A percentile compares a stretch with the other conserved stretches of the same genome.
phyloP scores from a whole-genome alignment of 257 asterid genomes.

The Orobanche coerulescens region DNA sequence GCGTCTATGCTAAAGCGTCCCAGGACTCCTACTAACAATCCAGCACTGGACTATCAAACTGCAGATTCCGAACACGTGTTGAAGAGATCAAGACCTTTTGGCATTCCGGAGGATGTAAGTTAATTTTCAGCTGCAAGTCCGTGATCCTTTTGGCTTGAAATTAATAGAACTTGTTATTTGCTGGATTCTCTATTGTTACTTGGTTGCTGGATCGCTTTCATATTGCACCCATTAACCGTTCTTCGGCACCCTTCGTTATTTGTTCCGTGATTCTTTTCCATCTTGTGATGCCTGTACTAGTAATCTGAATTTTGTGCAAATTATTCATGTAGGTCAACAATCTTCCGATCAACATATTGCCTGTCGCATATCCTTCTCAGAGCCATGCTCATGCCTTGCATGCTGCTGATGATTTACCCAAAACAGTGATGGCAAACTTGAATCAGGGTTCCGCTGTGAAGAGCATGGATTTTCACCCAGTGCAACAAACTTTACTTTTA shows the following conservation, averaged over 20 bases:
- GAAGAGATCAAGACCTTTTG: slow-evolving; percentile 45
- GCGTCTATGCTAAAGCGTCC: slow-evolving; percentile 46
- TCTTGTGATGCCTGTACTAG: neutral
- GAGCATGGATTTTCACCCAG: slow-evolving; percentile 70
- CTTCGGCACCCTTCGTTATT: neutral
- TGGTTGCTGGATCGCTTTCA: neutral
- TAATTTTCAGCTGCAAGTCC: slow-evolving; percentile 7
- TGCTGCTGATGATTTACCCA: slow-evolving; percentile 48
- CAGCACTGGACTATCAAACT: slow-evolving; percentile 45
- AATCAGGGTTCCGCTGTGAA: slow-evolving; percentile 56
- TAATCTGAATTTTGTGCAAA: neutral
- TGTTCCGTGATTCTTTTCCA: slow-evolving; percentile 14
- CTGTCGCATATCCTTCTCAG: slow-evolving; percentile 31
- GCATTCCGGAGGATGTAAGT: slow-evolving; percentile 41
- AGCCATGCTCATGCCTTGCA: slow-evolving; percentile 28
- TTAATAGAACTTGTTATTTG: slow-evolving; percentile 4
- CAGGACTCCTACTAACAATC: slow-evolving; percentile 45
- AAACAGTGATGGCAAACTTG: slow-evolving; percentile 41
- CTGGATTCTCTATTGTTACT: neutral
- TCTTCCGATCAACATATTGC: slow-evolving; percentile 31
- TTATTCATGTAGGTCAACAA: slow-evolving; percentile 34
- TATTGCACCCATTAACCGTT: neutral
- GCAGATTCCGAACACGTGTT: slow-evolving; percentile 41
- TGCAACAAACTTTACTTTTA: slow-evolving; percentile 41
- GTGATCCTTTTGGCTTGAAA: neutral